Conservation (phyloP, 2,329 filamentous ascomycete species). For the Helotiales sp. region DNA sequence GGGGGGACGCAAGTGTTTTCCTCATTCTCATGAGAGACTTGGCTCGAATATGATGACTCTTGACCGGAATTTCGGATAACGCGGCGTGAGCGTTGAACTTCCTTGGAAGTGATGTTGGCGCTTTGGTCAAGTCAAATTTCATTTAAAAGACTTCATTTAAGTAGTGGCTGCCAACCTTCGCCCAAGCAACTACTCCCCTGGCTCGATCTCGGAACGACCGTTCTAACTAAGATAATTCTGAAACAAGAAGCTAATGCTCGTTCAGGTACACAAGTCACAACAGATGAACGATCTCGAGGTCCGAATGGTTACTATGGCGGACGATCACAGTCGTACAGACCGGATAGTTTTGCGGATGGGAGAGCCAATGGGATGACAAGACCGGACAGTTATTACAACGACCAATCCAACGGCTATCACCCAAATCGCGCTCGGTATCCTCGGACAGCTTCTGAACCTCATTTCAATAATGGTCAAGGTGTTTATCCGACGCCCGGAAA, state of each 20-base stretch:
- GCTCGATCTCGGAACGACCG: conserved; percentile 15
- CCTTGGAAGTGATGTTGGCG: neutral
- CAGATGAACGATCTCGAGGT: conserved; percentile 37
- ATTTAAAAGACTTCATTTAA: neutral
- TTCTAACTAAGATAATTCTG: conserved; percentile 19
- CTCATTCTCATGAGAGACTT: no score
- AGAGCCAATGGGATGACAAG: conserved; percentile 46
- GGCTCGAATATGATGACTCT: neutral
- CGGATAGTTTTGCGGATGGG: conserved; percentile 39
- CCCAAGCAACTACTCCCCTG: conserved; percentile 16
- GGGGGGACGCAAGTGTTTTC: no score
- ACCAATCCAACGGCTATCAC: conserved; percentile 41
- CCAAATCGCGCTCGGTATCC: conserved; percentile 43
- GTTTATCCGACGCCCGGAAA: conserved; percentile 40
- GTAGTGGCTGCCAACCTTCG: neutral
- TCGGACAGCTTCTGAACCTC: conserved; percentile 41
- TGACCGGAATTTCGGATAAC: neutral
- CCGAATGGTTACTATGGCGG: conserved; percentile 43
- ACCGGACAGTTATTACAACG: conserved; percentile 50
- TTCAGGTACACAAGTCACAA: conserved; percentile 41
- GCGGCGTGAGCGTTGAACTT: neutral
- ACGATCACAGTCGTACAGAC: conserved; percentile 35
- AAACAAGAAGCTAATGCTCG: conserved; percentile 20
- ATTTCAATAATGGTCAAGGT: conserved; percentile 38
- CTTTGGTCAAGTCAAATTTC: conserved; percentile 19